Conservation (phyloP, 106 monocot species). For the Platanthera guangdongensis region DNA sequence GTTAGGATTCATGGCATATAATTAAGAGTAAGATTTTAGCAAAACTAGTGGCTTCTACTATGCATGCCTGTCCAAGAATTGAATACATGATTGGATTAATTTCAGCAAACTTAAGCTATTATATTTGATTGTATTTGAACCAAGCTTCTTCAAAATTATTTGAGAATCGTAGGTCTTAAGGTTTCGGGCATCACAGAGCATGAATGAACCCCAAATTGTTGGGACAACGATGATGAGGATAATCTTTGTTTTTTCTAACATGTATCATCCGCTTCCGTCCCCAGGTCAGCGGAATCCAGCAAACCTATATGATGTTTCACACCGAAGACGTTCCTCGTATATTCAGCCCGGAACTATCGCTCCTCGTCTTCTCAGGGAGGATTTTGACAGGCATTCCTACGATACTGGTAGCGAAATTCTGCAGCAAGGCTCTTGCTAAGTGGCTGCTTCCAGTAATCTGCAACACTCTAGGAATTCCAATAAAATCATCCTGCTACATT, state of each 20-base stretch:
- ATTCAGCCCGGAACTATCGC: conserved; percentile 32
- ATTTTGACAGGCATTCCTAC: conserved; percentile 66
- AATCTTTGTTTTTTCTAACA: not conserved
- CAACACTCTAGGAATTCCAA: conserved; percentile 63
- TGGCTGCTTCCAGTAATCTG: conserved; percentile 79
- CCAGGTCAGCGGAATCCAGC: conserved; percentile 71
- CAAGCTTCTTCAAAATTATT: too few species aligned
- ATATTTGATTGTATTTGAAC: not conserved
- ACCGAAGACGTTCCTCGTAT: conserved; percentile 33
- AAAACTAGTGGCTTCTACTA: not conserved
- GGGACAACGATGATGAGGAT: too few species aligned
- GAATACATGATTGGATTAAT: not conserved
- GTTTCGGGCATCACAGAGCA: too few species aligned
- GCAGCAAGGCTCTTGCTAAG: conserved; percentile 82
- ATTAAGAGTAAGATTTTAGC: too few species aligned
- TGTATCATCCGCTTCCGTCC: not conserved
- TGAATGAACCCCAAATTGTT: too few species aligned
- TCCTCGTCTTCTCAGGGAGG: conserved; percentile 41
- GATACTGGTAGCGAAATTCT: conserved; percentile 78
- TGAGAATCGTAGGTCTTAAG: too few species aligned
- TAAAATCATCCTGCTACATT: conserved; percentile 74
- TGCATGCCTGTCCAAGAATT: not conserved
- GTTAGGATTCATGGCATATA: too few species aligned
- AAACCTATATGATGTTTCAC: conserved; percentile 52
- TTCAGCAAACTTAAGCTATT: not conserved